Evolutionary conservation across 495 filamentous ascomycete species (phyloP).

Genomic region (Penicillium cosmopolitanum): DNA sequence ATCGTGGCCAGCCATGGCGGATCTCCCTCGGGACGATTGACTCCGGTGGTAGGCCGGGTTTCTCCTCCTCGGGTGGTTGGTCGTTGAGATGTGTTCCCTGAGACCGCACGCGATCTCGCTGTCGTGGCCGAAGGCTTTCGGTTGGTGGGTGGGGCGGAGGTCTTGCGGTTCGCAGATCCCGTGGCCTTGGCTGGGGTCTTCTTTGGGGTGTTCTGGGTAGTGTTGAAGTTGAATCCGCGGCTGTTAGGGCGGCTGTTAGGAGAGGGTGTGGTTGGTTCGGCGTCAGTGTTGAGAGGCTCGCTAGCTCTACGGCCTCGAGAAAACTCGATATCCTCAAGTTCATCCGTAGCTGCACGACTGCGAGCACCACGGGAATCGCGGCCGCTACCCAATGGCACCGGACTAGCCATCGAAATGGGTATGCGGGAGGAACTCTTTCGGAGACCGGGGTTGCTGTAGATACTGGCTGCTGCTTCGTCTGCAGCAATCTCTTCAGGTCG

Average conservation of each 20-base stretch:
- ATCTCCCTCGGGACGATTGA: constrained; percentile 88
- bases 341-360: constrained; percentile 52
- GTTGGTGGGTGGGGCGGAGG: constrained; percentile 43
- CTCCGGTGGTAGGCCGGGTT: constrained; percentile 56
- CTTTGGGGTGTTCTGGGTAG: constrained; percentile 38
- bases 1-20: constrained; percentile 93
- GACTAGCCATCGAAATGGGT: constrained; percentile 77
- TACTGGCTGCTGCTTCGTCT: constrained; percentile 51
- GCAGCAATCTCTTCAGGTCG: constrained; percentile 80
- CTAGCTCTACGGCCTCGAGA: constrained; percentile 69
- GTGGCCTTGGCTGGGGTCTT: constrained; percentile 47
- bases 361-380: constrained; percentile 70
- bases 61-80: constrained; percentile 68
- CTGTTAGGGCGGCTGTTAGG: constrained; percentile 47
- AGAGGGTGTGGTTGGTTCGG: constrained; percentile 53
- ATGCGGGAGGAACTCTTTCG: constrained; percentile 72
- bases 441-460: constrained; percentile 48
- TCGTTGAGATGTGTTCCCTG: constrained; percentile 49
- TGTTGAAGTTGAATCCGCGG: constrained; percentile 36
- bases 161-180: constrained; percentile 46
- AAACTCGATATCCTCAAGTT: constrained; percentile 64
- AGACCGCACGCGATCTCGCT: constrained; percentile 40
- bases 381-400: constrained; percentile 74
- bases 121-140: constrained; percentile 35
- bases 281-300: constrained; percentile 64